Base-by-base conservation (phyloP, 1,284 basidiomycete species). In the Coniferiporia sulphurascens region DNA sequence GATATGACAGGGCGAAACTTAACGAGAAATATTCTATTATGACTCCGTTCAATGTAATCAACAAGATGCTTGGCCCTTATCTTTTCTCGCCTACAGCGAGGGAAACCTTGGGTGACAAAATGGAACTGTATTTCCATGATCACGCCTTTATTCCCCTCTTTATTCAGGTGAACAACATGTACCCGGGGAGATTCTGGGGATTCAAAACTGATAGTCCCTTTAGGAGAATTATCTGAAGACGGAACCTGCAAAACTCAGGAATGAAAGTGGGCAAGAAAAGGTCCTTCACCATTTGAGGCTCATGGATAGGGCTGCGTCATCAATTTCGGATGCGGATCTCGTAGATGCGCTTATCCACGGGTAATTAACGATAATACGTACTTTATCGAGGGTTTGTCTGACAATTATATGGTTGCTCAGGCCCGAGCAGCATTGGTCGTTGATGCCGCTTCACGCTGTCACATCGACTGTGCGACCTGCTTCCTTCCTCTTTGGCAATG, bases 121-220 rank as follows among this genome's bases (percentile, higher is more conserved):
- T 97, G 76, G 95, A 98, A 64, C 74, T 93, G 62, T 99, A 98
- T 74, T 99, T 98, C 75, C 94, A 98, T 62, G 97, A 99, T 70
- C 91, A 93, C 68, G 84, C 87, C 1, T 93, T 98, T 67, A 83
- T 99, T 52, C 96, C 96, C 0, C 75, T 99, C 34, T 98, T 99
- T 76, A 91, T 98, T 54, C 93, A 95, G 79, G 93, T 92, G 60
- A 21, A 69, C 58, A 19, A 13, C 22, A 27, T 27, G 27, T 27
- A 27, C 3, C 60, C 59, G 51, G 48, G 4, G 8, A 50, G 19
- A 34, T 34, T 36, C 17, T 49, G 15, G 10, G 34, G 17, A 34
- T 19, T 65, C 55, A 36, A 43, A 52, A 34, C 56, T 58, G 54
- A 52, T 56, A 52, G 50, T 32, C 41, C 22, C 22, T 52, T 27